These are phyloP conservation scores for Phytopythium delawarense DNA, from an alignment of 352 stramenopile species.

Conservation along the genomic window DNA sequence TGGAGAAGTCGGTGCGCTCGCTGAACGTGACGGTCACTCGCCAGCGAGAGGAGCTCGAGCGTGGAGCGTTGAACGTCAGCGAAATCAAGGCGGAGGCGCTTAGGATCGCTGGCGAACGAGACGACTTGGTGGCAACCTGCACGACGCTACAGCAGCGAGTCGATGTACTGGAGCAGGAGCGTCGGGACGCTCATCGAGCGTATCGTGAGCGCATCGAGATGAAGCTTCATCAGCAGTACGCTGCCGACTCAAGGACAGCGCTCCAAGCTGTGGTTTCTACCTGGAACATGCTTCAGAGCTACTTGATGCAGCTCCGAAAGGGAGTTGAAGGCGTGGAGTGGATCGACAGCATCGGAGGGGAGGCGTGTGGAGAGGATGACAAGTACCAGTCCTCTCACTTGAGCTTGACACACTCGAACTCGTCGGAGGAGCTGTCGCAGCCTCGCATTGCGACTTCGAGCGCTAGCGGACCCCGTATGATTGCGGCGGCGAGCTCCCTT, in stretches of 20 bases:
- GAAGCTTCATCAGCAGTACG: slow-evolving; percentile 26
- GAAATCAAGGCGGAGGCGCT: slow-evolving; percentile 22
- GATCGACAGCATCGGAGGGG: neutral
- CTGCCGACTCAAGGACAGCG: slow-evolving; percentile 23
- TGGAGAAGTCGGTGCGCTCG: slow-evolving; percentile 28
- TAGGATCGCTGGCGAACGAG: slow-evolving; percentile 18
- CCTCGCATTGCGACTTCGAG: slow-evolving; percentile 1
- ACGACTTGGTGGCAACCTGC: slow-evolving; percentile 14
- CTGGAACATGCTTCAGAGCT: slow-evolving; percentile 30
- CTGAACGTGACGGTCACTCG: slow-evolving; percentile 14
- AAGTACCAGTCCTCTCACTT: neutral
- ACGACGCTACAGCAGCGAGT: slow-evolving; percentile 29
- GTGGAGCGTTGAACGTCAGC: slow-evolving; percentile 4
- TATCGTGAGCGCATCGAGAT: slow-evolving; percentile 27
- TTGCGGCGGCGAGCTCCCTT: neutral
- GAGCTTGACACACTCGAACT: neutral
- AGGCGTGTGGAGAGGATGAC: neutral
- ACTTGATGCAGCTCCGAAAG: slow-evolving; percentile 20
- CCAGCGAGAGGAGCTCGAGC: slow-evolving; percentile 26
- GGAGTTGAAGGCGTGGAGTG: neutral
- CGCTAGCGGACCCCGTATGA: neutral
- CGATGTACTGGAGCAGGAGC: slow-evolving; percentile 28
- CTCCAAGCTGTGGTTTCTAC: slow-evolving; percentile 27
- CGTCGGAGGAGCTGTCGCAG: neutral
- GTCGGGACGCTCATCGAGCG: slow-evolving; percentile 23